Percentiles rank a stretch among this genome's conserved stretches.
Conservation (phyloP, 257 asterid genomes). For the Nicotiana tabacum region DNA sequence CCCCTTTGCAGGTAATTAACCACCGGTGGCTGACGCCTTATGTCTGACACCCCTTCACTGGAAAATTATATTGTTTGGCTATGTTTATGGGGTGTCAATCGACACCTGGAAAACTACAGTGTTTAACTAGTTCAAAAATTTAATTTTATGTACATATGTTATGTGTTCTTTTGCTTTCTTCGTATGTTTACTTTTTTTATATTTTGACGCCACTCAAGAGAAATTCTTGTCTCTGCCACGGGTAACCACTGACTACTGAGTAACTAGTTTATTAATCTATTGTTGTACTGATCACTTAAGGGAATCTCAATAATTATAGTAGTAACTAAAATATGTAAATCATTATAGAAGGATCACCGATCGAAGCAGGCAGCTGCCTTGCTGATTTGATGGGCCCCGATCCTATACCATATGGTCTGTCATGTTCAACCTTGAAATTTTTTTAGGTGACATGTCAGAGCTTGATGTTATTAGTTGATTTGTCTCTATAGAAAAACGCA, state of each 20-base stretch:
- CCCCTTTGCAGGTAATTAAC: slow-evolving; percentile 76
- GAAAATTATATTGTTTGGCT: too few species aligned
- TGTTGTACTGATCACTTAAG: neutral
- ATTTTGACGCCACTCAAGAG: too few species aligned
- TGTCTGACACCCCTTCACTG: too few species aligned
- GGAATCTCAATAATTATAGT: neutral
- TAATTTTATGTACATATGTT: too few species aligned
- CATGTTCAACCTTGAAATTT: neutral
- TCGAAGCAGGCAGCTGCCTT: neutral
- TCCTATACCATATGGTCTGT: neutral
- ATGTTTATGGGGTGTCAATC: too few species aligned
- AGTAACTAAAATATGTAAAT: neutral
- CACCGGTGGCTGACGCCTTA: neutral
- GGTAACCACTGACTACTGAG: neutral
- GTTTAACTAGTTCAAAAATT: too few species aligned
- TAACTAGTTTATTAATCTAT: neutral
- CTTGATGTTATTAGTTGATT: neutral
- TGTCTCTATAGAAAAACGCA: neutral
- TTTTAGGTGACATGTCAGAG: neutral
- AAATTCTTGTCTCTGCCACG: too few species aligned
- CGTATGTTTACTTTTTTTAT: too few species aligned
- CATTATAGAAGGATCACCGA: neutral
- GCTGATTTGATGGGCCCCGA: neutral
- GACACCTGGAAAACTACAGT: too few species aligned
- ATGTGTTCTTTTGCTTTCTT: too few species aligned